phyloP scores from a whole-genome alignment of 2,329 filamentous ascomycete species.

The Seiridium cupressi region DNA sequence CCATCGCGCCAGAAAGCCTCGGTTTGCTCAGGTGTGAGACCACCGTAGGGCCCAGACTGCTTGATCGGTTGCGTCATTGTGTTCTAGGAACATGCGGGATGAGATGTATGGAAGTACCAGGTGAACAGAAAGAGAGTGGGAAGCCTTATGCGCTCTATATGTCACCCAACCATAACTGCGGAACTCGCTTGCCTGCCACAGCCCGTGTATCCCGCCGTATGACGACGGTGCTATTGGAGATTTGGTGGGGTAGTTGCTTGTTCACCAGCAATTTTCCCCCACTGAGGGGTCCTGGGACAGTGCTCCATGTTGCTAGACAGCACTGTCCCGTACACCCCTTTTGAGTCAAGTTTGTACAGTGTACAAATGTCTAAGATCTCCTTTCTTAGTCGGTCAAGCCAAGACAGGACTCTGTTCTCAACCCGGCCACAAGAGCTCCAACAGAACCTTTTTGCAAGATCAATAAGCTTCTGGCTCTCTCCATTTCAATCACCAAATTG shows the following conservation, averaged over 20 bases:
- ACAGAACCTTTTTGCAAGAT: not conserved
- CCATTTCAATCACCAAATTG: not conserved
- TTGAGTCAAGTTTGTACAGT: not conserved
- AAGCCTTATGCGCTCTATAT: no score
- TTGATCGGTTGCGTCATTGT: constrained; percentile 12
- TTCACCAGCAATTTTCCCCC: not conserved
- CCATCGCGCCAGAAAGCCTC: constrained; percentile 76
- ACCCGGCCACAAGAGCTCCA: no score
- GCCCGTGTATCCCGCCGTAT: not conserved
- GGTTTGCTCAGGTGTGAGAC: constrained; percentile 72
- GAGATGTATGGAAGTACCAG: no score
- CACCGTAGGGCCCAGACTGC: constrained; percentile 30
- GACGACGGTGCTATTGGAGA: not conserved
- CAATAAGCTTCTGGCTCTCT: not conserved
- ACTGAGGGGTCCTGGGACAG: constrained; percentile 8
- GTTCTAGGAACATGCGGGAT: not conserved
- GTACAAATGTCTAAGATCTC: not conserved
- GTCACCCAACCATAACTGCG: no score
- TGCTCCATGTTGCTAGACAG: not conserved
- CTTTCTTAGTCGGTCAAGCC: not conserved
- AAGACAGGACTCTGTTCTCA: no score
- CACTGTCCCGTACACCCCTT: not conserved
- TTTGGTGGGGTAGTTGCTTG: not conserved
- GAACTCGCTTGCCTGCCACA: not conserved
- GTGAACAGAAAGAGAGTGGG: no score